Base-by-base conservation (phyloP, 2,329 filamentous ascomycete genomes). In the Acephala macrosclerotiorum region DNA sequence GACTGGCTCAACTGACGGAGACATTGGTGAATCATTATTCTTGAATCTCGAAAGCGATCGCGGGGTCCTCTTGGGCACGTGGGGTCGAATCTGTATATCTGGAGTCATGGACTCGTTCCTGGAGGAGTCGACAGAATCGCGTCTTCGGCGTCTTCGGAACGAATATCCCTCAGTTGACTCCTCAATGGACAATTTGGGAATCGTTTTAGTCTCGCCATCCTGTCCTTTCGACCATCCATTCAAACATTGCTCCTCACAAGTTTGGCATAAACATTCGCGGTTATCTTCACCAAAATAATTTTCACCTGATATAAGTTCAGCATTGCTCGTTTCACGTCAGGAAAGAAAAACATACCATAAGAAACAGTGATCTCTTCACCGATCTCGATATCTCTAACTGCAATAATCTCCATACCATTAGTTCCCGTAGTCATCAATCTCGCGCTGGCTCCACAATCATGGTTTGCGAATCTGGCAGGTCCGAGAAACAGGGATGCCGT, bases 351-450 rank as follows among this genome's bases (percentile, higher is more conserved):
- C 67, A 55, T 68, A 73, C 72, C 94, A 74, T 99, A 99, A 0
- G 91, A 95, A 0, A 99, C 96, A 0, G 96, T 99, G 66, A 99
- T 97, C 78, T 99, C 96, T 67, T 99, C 94, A 3, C 94, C 96
- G 0, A 91, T 83, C 12, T 91, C 87, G 67, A 99, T 98, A 65
- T 94, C 86, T 70, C 89, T 88, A 38, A 89, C 88, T 2, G 96
- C 93, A 58, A 97, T 88, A 64, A 99, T 94, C 75, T 96, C 92
- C 81, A 99, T 97, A 40, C 93, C 93, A 65, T 94, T 89, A 64
- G 90, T 88, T 55, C 94, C 93, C 40, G 89, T 91, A 40, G 93
- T 97, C 72, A 92, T 90, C 53, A 99, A 85, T 75, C 90, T 88
- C 9, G 94, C 94, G 80, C 98, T 99, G 36, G 96, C 93, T 71